phyloP scores from a whole-genome alignment of 345 rosid genomes.

The Melaleuca alternifolia region DNA sequence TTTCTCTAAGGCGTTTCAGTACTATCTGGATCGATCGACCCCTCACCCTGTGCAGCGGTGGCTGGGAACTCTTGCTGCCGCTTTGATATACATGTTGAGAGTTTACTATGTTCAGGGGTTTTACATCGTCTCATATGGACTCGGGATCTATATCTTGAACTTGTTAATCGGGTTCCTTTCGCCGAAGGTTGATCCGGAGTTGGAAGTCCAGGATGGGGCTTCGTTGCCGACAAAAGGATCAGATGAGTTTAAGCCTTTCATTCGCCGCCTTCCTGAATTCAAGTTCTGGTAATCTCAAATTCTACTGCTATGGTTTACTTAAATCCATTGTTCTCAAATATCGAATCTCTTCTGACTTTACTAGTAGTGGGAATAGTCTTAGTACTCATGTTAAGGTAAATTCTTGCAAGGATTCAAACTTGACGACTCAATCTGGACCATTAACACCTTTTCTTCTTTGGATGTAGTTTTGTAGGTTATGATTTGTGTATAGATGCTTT shows the following conservation, averaged over 20 bases:
- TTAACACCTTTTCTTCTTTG: not conserved
- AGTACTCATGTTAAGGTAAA: not conserved
- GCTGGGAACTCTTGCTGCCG: constrained; percentile 52
- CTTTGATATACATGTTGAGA: constrained; percentile 40
- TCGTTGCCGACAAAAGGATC: constrained; percentile 40
- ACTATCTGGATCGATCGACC: constrained; percentile 47
- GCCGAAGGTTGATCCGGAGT: constrained; percentile 73
- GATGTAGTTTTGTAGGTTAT: not conserved
- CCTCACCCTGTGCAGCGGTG: constrained; percentile 38
- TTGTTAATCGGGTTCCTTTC: constrained; percentile 77
- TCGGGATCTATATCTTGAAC: constrained; percentile 72
- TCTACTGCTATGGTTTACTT: not conserved
- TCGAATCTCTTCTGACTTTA: not conserved
- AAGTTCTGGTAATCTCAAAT: constrained; percentile 53
- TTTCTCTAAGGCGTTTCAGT: constrained; percentile 35
- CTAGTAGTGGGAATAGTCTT: not conserved
- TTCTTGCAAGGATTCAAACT: not conserved
- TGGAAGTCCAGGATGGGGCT: constrained; percentile 46
- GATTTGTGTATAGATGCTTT: not conserved
- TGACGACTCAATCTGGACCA: not conserved
- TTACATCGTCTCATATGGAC: constrained; percentile 63
- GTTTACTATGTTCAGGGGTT: constrained; percentile 57
- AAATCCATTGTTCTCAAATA: not conserved
- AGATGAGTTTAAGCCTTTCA: constrained; percentile 68
- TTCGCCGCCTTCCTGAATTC: constrained; percentile 79